Evolutionary conservation across 2,329 filamentous ascomycete genomes (phyloP).

Genomic region (Metarhizium humberi): DNA sequence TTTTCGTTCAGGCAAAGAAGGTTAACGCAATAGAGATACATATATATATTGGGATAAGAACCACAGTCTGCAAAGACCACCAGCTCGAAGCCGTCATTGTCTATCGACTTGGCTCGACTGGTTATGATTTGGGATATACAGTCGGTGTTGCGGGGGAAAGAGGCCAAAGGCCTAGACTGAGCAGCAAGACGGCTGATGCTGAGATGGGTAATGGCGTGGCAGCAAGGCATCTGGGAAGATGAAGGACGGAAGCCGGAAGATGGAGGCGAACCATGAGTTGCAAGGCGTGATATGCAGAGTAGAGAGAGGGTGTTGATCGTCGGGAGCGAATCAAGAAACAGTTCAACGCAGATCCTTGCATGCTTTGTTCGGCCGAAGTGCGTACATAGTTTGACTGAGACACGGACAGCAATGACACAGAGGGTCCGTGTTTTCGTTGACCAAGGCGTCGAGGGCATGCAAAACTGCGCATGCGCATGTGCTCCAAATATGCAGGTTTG

Average conservation of each 20-base stretch:
- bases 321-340: too few relatives aligned
- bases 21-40: not conserved
- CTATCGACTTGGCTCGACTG: not conserved
- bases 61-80: conserved; percentile 1
- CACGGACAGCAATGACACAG: too few relatives aligned
- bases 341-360: not conserved
- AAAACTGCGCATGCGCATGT: not conserved
- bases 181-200: too few relatives aligned
- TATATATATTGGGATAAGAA: not conserved
- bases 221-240: not conserved
- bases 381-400: not conserved
- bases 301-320: not conserved
- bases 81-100: not conserved
- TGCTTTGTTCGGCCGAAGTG: not conserved
- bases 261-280: not conserved
- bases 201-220: not conserved
- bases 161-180: not conserved
- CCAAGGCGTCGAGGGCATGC: not conserved
- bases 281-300: not conserved
- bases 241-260: not conserved
- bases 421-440: too few relatives aligned
- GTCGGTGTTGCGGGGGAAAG: not conserved
- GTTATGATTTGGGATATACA: not conserved
- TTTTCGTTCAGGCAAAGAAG: not conserved
- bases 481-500: not conserved